Percentiles rank a stretch among this genome's conserved stretches.
phyloP scores from a whole-genome alignment of 441 rosid species.

The Populus hybrid region DNA sequence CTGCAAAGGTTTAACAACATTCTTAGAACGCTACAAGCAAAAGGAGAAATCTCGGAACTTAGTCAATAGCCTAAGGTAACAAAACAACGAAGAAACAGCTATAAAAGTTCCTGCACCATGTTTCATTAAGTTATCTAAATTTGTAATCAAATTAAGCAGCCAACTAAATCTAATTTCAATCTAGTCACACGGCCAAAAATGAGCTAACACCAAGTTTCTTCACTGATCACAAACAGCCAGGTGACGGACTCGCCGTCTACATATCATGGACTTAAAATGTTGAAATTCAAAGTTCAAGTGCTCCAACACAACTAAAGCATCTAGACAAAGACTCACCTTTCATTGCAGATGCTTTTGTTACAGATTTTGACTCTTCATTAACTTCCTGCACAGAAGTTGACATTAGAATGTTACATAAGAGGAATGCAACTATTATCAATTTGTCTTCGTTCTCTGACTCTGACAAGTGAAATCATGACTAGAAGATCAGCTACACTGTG shows the following conservation, averaged over 20 bases:
- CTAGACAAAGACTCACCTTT: conserved; percentile 45
- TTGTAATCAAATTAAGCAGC: background rate
- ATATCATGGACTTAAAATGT: background rate
- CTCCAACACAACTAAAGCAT: background rate
- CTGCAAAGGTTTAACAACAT: conserved; percentile 34
- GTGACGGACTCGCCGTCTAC: background rate
- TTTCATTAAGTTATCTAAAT: background rate
- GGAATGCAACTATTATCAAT: too few species aligned
- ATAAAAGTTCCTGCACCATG: background rate
- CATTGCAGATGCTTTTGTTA: conserved; percentile 94
- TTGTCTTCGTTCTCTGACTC: too few species aligned
- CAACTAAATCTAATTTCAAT: background rate
- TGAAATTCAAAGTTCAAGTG: background rate
- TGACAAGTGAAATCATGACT: too few species aligned
- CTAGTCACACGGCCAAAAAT: too few species aligned
- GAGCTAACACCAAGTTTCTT: background rate
- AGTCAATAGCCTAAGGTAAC: background rate
- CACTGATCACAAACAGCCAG: background rate
- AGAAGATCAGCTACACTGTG: too few species aligned
- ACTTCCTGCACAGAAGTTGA: conserved; percentile 57
- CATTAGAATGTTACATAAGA: background rate
- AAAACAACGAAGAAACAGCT: background rate
- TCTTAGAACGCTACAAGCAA: background rate
- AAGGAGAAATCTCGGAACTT: background rate
- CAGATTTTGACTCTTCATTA: conserved; percentile 88